phyloP scores from a whole-genome alignment of 2,329 filamentous ascomycete genomes.

The Venturia effusa region DNA sequence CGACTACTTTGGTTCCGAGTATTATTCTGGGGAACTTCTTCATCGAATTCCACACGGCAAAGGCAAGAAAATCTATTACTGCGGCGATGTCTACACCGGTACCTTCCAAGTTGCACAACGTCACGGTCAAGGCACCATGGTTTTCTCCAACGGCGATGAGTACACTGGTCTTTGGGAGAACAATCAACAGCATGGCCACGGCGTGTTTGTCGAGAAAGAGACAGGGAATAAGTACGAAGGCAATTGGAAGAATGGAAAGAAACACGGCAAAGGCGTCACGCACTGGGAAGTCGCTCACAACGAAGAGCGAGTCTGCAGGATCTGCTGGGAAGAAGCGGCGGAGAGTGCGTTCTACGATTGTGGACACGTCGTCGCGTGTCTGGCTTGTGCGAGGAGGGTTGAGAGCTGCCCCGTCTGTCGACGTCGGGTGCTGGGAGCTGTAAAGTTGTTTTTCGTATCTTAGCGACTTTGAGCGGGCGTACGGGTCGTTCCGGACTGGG shows the following conservation, averaged over 20 bases:
- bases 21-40: slow-evolving; percentile 43
- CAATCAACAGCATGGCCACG: slow-evolving; percentile 51
- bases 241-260: slow-evolving; percentile 49
- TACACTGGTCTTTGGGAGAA: slow-evolving; percentile 48
- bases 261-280: slow-evolving; percentile 50
- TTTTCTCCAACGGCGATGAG: slow-evolving; percentile 54
- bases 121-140: slow-evolving; percentile 46
- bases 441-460: slow-evolving; percentile 40
- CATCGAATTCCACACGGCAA: slow-evolving; percentile 41
- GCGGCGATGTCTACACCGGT: slow-evolving; percentile 46
- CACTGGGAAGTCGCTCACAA: slow-evolving; percentile 53
- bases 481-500: not conserved
- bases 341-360: slow-evolving; percentile 53
- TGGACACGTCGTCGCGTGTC: slow-evolving; percentile 51
- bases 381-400: slow-evolving; percentile 47
- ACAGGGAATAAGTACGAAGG: slow-evolving; percentile 52
- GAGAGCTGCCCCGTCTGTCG: slow-evolving; percentile 52
- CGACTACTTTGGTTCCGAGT: slow-evolving; percentile 44
- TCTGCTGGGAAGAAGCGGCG: slow-evolving; percentile 51
- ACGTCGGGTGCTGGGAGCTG: slow-evolving; percentile 43
- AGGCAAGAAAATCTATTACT: slow-evolving; percentile 42
- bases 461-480: slow-evolving; percentile 1
- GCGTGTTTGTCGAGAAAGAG: slow-evolving; percentile 43
- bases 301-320: slow-evolving; percentile 47
- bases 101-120: slow-evolving; percentile 41